These are phyloP conservation scores for Aspergillus pseudoglaucus DNA, from an alignment of 2,329 filamentous ascomycete genomes.

Conservation along the genomic window DNA sequence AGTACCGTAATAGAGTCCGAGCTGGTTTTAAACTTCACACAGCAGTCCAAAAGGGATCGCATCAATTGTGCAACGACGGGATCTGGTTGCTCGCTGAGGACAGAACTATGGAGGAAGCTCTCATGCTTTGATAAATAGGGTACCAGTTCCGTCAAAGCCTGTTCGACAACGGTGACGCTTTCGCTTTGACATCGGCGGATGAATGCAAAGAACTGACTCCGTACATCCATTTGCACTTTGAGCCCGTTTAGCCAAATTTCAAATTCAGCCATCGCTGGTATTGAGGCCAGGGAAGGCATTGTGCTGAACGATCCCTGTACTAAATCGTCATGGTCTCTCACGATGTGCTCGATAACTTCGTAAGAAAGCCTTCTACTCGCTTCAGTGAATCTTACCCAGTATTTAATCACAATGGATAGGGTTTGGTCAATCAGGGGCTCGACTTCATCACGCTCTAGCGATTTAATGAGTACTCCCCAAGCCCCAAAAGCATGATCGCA, in stretches of 20 bases:
- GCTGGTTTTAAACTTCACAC: constrained; percentile 67
- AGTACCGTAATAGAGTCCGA: constrained; percentile 63
- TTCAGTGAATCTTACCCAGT: constrained; percentile 65
- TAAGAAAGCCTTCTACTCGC: constrained; percentile 55
- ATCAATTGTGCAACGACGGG: constrained; percentile 64
- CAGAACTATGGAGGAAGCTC: constrained; percentile 68
- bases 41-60: constrained; percentile 76
- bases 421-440: constrained; percentile 78
- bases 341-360: constrained; percentile 57
- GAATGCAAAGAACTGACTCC: constrained; percentile 64
- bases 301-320: constrained; percentile 64
- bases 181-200: constrained; percentile 71
- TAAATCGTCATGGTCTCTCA: constrained; percentile 55
- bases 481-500: constrained; percentile 72
- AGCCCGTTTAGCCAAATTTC: constrained; percentile 60
- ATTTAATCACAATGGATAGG: constrained; percentile 75
- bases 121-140: constrained; percentile 68
- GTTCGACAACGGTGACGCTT: constrained; percentile 75
- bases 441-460: constrained; percentile 71
- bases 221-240: constrained; percentile 59
- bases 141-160: constrained; percentile 71
- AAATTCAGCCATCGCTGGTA: constrained; percentile 62
- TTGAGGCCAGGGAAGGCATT: constrained; percentile 68
- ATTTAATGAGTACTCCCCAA: constrained; percentile 72
- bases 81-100: constrained; percentile 77